Base-by-base conservation (phyloP, 2,329 filamentous ascomycete species). In the Alternaria sp. region DNA sequence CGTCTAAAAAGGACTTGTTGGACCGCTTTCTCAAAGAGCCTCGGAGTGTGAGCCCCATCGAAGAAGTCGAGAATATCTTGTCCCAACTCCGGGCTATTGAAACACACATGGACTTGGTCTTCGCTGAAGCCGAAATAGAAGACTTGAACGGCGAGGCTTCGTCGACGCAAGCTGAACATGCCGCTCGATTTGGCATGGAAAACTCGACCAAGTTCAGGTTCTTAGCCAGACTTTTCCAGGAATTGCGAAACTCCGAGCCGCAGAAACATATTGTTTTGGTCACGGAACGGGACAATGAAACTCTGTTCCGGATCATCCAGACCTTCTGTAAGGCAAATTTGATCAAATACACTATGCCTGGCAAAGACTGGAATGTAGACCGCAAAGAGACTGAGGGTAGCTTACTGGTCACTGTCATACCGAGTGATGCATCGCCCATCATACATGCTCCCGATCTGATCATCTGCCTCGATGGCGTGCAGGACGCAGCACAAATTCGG, bases 381-480 rank as follows among this genome's bases (percentile, higher is more conserved):
- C 46, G 58, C 14, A 42, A 54, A 42, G 28, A 60, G 14, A 39
- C 60, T 1, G 42, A 66, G 34, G 70, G 72, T 6, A 22, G 39
- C 7, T 48, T 77, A n/a, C 60, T 58, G 7, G 70, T 81, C 7
- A 81, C 79, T 1, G 67, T 82, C 1, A 52, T 82, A 4, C 67
- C 77, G 16, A 68, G 67, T 24, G 63, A 62, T 30, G 59, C 64
- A 7, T 63, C 63, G 5, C 64, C 67, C 14, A 54, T 70, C 9
- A 56, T 74, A 3, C 63, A 67, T 8, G 57, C 69, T n/a, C 73
- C 77, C 1, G 74, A 81, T 54, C 63, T 81, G 3, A 75, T 82
- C 14, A 72, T 83, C n/a, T 78, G 76, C 34, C 62, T 83, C 7
- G 76, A 82, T 52, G 76, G 78, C 12, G 66, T 69, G 7, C 62